Conservation (phyloP, 1,139 yeast species). For the Geotrichum restrictum region DNA sequence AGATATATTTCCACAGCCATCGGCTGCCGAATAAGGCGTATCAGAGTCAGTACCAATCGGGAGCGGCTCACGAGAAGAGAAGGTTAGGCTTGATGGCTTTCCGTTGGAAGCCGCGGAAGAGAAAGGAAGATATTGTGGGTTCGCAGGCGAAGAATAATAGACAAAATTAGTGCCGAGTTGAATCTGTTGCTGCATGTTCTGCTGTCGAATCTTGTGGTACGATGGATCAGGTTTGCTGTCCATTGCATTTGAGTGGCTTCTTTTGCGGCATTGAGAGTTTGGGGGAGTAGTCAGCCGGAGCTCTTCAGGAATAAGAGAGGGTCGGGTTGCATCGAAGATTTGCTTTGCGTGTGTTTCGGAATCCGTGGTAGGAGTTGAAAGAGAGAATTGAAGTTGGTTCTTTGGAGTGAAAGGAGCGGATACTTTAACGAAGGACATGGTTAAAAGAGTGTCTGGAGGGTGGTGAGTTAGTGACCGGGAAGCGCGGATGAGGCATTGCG, state of each 20-base stretch:
- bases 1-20: neutral
- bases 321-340: constrained; percentile 4
- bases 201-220: constrained; percentile 19
- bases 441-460: neutral
- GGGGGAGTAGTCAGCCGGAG: constrained; percentile 32
- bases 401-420: constrained; percentile 14
- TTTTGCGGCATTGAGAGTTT: constrained; percentile 25
- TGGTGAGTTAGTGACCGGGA: neutral
- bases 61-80: constrained; percentile 2
- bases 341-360: neutral
- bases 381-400: constrained; percentile 5
- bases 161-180: constrained; percentile 17
- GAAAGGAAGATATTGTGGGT: neutral
- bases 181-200: constrained; percentile 16
- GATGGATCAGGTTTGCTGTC: constrained; percentile 10
- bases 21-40: constrained; percentile 2
- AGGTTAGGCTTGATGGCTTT: neutral
- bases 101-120: neutral
- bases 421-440: constrained; percentile 9
- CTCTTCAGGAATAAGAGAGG: constrained; percentile 28
- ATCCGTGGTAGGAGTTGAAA: neutral
- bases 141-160: constrained; percentile 13
- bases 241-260: constrained; percentile 10
- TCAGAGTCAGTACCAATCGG: neutral
- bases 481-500: neutral